A percentile compares a stretch with the other conserved stretches of the same genome.
Conservation (phyloP, 2,329 filamentous ascomycete species). For the Pestalotiopsis sp. region DNA sequence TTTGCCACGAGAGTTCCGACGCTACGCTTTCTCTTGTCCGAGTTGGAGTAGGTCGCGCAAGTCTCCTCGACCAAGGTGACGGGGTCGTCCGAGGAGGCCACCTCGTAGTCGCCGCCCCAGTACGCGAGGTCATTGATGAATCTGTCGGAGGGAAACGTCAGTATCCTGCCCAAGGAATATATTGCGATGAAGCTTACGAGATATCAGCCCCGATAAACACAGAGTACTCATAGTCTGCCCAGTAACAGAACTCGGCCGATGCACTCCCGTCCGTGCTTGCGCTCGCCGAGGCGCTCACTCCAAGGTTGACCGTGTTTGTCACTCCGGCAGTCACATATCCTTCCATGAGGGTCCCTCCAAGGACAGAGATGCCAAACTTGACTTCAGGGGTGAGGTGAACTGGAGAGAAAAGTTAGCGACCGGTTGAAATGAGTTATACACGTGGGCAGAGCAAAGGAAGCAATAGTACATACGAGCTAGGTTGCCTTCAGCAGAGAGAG, state of each 20-base stretch:
- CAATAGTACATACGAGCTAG: neutral
- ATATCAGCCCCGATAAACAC: neutral
- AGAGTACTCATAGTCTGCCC: neutral
- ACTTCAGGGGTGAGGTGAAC: neutral
- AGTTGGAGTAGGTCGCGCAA: neutral
- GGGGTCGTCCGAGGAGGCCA: neutral
- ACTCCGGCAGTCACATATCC: neutral
- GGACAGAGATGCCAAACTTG: neutral
- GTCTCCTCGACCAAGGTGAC: slow-evolving; percentile 1
- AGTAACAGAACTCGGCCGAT: neutral
- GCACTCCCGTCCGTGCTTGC: neutral
- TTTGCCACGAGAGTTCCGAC: neutral
- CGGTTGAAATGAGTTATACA: no score
- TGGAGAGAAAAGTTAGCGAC: neutral
- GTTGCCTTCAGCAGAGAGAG: neutral
- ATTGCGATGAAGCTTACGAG: neutral
- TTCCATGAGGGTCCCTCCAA: neutral
- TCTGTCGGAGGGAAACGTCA: neutral
- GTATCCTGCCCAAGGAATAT: neutral
- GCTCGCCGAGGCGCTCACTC: neutral
- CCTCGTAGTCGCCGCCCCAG: slow-evolving; percentile 1
- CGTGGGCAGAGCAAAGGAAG: neutral
- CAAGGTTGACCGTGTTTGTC: neutral
- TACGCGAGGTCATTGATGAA: neutral
- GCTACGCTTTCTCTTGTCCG: neutral